Conservation (phyloP, 2,329 filamentous ascomycete species). For the Aureobasidium sp. region DNA sequence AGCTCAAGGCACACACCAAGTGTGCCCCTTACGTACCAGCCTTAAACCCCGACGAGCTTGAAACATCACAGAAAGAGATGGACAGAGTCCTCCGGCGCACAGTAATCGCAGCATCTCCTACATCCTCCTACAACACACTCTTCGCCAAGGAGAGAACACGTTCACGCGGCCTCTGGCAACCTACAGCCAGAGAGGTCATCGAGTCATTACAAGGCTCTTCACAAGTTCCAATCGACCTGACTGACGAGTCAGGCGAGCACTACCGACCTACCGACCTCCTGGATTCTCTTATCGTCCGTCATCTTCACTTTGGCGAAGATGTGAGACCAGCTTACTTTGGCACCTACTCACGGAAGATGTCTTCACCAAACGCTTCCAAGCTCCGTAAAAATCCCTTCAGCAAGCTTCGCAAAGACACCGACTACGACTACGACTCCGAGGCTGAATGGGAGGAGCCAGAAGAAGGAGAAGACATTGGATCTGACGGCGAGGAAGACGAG, state of each 20-base stretch:
- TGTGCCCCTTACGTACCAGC: slow-evolving; percentile 52
- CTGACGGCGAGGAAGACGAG: slow-evolving; percentile 58
- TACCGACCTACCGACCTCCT: slow-evolving; percentile 37
- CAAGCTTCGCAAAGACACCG: slow-evolving; percentile 52
- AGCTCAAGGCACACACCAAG: slow-evolving; percentile 62
- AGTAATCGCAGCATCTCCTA: neutral
- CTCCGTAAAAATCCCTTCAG: slow-evolving; percentile 46
- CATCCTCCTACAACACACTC: neutral
- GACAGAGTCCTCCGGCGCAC: slow-evolving; percentile 1
- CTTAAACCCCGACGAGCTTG: slow-evolving; percentile 24
- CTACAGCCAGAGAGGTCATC: slow-evolving; percentile 31
- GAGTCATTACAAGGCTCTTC: slow-evolving; percentile 36
- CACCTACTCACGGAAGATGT: slow-evolving; percentile 56
- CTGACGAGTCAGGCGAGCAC: slow-evolving; percentile 26
- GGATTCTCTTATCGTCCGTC: slow-evolving; percentile 54
- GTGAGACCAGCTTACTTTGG: slow-evolving; percentile 62
- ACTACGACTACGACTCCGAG: slow-evolving; percentile 82
- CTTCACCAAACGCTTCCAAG: slow-evolving; percentile 35
- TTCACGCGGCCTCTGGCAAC: slow-evolving; percentile 13
- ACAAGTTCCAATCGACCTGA: slow-evolving; percentile 36
- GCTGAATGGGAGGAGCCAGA: slow-evolving; percentile 74
- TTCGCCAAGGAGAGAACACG: neutral
- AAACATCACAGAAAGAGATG: neutral
- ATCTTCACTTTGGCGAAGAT: slow-evolving; percentile 53
- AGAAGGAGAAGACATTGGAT: slow-evolving; percentile 58